Evolutionary conservation across 1,284 basidiomycete genomes (phyloP).

Genomic region (Phellopilus nigrolimitatus): DNA sequence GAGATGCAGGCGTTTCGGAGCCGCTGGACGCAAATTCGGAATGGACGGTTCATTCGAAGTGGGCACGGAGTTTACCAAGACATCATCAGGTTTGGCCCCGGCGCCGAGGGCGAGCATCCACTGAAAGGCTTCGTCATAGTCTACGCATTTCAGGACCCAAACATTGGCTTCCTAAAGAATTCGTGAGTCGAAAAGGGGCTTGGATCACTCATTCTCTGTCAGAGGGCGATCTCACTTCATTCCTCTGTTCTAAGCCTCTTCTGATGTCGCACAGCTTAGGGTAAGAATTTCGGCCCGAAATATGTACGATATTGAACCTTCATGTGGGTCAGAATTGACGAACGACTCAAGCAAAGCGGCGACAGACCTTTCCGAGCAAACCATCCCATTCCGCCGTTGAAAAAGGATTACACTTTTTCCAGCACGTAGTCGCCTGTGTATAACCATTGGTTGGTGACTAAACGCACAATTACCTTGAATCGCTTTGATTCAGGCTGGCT

Average conservation of each 20-base stretch:
- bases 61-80: too few species aligned
- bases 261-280: background rate
- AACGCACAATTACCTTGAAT: background rate
- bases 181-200: background rate
- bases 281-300: background rate
- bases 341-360: background rate
- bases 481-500: background rate
- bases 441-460: background rate
- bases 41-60: too few species aligned
- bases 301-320: too few species aligned
- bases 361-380: background rate
- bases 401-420: background rate
- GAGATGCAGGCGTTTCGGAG: too few species aligned
- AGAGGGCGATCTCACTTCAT: background rate
- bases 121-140: constrained; percentile 9
- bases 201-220: background rate
- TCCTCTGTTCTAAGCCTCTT: too few species aligned
- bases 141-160: constrained; percentile 4
- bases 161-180: background rate
- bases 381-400: background rate
- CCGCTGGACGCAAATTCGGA: too few species aligned
- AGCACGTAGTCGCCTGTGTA: constrained; percentile 1
- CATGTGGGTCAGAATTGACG: background rate
- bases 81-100: too few species aligned
- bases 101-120: too few species aligned